phyloP scores from a whole-genome alignment of 257 asterid species.

The Capsicum baccatum region DNA sequence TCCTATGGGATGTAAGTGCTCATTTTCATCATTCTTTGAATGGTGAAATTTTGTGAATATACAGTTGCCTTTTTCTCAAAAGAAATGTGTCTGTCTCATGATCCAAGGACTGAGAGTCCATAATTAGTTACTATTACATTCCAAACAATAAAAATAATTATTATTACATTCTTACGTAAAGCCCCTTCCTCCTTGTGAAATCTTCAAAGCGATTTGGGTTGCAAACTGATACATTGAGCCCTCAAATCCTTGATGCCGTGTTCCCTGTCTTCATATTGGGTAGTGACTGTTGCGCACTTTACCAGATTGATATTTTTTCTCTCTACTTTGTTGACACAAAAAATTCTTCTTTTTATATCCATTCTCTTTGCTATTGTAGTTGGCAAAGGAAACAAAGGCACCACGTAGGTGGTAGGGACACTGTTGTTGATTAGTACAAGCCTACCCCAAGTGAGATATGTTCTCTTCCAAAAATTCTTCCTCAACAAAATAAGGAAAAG shows the following conservation, averaged over 20 bases:
- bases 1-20: no score
- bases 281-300: neutral
- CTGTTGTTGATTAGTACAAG: neutral
- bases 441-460: neutral
- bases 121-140: neutral
- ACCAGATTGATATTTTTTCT: neutral
- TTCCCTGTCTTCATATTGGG: neutral
- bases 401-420: neutral
- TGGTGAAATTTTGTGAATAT: no score
- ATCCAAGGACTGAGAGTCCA: constrained; percentile 9
- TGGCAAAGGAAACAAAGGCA: constrained; percentile 20
- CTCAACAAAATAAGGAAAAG: no score
- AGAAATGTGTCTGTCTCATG: neutral
- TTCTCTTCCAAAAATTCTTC: neutral
- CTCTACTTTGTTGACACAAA: neutral
- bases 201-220: neutral
- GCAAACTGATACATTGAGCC: neutral
- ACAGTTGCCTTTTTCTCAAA: no score
- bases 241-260: neutral
- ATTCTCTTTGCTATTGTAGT: neutral
- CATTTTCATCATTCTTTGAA: no score
- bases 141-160: neutral
- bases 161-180: neutral
- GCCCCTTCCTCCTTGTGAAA: constrained; percentile 1
- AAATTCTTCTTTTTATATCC: constrained; percentile 2